Percentiles rank a stretch among this genome's conserved stretches.
phyloP scores from a whole-genome alignment of 2,329 filamentous ascomycete species.

The Colletotrichum sp. region DNA sequence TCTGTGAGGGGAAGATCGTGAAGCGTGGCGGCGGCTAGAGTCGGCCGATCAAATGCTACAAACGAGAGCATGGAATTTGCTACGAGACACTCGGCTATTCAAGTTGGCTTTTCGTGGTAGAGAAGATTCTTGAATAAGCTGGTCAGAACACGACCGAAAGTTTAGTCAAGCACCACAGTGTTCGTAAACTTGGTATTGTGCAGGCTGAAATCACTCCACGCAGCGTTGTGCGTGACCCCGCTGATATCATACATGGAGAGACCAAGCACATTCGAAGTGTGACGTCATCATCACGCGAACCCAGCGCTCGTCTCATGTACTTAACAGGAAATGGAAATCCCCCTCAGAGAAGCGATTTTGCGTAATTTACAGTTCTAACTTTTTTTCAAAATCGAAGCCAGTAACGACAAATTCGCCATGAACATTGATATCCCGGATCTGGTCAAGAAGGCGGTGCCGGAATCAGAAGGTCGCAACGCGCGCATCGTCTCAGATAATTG shows the following conservation, averaged over 20 bases:
- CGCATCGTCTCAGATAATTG: constrained; percentile 35
- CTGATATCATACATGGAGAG: neutral
- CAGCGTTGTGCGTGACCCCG: neutral
- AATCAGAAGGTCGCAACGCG: constrained; percentile 34
- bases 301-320: neutral
- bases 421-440: constrained; percentile 32
- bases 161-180: neutral
- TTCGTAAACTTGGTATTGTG: neutral
- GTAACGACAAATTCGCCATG: constrained; percentile 13
- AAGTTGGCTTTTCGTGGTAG: rapidly evolving
- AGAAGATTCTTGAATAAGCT: rapidly evolving
- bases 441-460: constrained; percentile 34
- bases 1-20: no score
- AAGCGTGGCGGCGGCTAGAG: neutral
- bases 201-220: neutral
- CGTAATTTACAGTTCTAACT: neutral
- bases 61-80: neutral
- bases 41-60: neutral
- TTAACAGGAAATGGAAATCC: neutral
- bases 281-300: constrained; percentile 6
- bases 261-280: neutral
- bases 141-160: rapidly evolving
- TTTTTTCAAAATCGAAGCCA: neutral
- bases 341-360: rapidly evolving
- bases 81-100: rapidly evolving